Conservation (phyloP, 2,329 filamentous ascomycete genomes). For the Nakataea oryzae region DNA sequence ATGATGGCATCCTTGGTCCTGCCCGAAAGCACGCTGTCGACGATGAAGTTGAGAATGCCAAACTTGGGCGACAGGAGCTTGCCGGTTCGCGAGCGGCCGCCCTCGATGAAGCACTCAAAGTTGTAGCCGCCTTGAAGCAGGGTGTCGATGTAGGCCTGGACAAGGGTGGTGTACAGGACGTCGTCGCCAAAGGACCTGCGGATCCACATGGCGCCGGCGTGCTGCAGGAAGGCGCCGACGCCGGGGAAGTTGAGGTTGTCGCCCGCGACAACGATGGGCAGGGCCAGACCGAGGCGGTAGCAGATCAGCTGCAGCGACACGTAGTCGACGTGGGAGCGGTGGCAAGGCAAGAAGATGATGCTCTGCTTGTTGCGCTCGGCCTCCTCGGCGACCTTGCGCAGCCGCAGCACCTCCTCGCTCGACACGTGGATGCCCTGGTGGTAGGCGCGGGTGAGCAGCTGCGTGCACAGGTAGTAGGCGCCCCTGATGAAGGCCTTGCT, state of each 20-base stretch:
- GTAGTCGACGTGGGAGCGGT: slow-evolving; percentile 93
- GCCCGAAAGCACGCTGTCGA: slow-evolving; percentile 83
- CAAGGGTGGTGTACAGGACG: slow-evolving; percentile 79
- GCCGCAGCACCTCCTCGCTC: slow-evolving; percentile 78
- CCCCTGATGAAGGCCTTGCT: slow-evolving; percentile 84
- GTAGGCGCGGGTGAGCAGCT: slow-evolving; percentile 84
- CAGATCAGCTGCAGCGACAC: slow-evolving; percentile 92
- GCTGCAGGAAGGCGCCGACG: slow-evolving; percentile 81
- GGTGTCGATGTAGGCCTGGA: slow-evolving; percentile 93
- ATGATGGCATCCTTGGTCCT: slow-evolving; percentile 85
- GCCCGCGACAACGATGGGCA: slow-evolving; percentile 87
- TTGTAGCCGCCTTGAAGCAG: slow-evolving; percentile 86
- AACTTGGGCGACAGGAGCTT: slow-evolving; percentile 93
- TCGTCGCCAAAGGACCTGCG: slow-evolving; percentile 87
- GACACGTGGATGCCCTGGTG: slow-evolving; percentile 96
- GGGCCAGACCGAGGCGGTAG: slow-evolving; percentile 77
- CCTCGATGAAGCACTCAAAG: slow-evolving; percentile 96
- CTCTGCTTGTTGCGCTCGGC: slow-evolving; percentile 84
- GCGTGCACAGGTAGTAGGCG: slow-evolving; percentile 82
- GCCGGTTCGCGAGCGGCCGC: slow-evolving; percentile 82
- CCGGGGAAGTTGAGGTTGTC: slow-evolving; percentile 95
- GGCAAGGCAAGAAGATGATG: slow-evolving; percentile 90
- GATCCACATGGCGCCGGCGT: slow-evolving; percentile 97
- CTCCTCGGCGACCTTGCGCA: slow-evolving; percentile 72
- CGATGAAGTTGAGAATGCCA: slow-evolving; percentile 81